Evolutionary conservation across 208 protist genomes (phyloP).

Genomic region (Leishmania mexicana): DNA sequence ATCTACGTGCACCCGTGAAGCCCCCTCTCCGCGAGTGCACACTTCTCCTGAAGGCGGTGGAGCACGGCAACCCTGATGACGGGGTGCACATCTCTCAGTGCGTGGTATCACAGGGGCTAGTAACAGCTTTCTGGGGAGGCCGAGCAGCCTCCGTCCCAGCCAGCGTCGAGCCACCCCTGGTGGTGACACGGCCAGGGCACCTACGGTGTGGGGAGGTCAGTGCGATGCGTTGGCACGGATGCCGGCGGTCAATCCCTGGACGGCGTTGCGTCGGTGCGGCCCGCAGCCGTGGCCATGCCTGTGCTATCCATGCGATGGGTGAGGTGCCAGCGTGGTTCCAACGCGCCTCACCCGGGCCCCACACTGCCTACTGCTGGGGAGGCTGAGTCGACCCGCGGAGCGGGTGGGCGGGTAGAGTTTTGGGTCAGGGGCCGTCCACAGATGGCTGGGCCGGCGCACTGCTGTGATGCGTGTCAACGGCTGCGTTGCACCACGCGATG

Average conservation of each 20-base stretch:
- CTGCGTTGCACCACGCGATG: not conserved
- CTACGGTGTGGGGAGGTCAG: not conserved
- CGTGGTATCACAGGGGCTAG: not conserved
- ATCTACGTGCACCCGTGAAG: not conserved
- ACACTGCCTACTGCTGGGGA: not conserved
- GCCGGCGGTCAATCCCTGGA: not conserved
- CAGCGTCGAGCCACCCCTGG: not conserved
- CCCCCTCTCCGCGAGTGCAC: not conserved
- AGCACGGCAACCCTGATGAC: not conserved
- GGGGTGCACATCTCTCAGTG: not conserved
- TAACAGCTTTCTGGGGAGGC: too few relatives aligned
- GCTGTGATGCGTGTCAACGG: not conserved
- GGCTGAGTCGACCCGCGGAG: not conserved
- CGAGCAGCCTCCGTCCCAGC: not conserved
- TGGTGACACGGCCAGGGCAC: not conserved
- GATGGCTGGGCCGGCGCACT: not conserved
- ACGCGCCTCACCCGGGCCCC: not conserved
- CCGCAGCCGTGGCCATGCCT: not conserved
- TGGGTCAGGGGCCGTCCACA: not conserved
- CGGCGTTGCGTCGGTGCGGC: not conserved
- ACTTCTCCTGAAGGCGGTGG: not conserved
- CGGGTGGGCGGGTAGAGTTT: not conserved
- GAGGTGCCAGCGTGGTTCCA: not conserved
- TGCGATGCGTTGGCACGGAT: not conserved
- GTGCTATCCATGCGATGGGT: not conserved